Evolutionary conservation across 2,329 filamentous ascomycete species (phyloP).

Genomic region (Aspergillus proliferans): DNA sequence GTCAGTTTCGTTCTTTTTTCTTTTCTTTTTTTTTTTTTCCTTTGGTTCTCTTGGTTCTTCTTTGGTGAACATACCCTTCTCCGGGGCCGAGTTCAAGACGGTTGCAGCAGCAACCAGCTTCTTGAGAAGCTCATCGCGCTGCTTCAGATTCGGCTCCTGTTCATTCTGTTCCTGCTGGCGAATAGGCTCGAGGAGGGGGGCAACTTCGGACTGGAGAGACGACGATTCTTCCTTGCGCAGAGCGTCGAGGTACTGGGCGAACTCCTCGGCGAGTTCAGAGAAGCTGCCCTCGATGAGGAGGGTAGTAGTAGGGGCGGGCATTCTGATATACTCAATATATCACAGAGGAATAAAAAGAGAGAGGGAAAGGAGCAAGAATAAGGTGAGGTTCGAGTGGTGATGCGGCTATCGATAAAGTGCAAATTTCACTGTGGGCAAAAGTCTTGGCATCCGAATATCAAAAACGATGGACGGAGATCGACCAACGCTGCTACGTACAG

Average conservation of each 20-base stretch:
- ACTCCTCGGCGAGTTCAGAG: conserved; percentile 86
- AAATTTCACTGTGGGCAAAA: conserved; percentile 39
- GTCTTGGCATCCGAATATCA: conserved; percentile 28
- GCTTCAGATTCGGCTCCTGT: conserved; percentile 49
- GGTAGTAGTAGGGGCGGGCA: conserved; percentile 57
- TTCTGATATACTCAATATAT: conserved; percentile 23
- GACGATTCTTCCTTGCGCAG: conserved; percentile 62
- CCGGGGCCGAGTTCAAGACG: conserved; percentile 74
- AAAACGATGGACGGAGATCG: neutral
- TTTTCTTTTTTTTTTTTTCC: conserved; percentile 2
- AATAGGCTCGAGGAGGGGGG: conserved; percentile 58
- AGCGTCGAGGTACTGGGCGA: conserved; percentile 87
- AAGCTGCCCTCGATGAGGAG: conserved; percentile 83
- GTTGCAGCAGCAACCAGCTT: conserved; percentile 77
- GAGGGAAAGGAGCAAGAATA: conserved; percentile 4
- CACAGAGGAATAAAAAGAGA: neutral
- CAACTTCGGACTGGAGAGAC: conserved; percentile 56
- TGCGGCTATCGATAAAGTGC: conserved; percentile 28
- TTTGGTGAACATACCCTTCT: conserved; percentile 58
- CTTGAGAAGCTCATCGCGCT: conserved; percentile 79
- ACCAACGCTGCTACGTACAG: too few species aligned
- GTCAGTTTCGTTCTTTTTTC: conserved; percentile 10
- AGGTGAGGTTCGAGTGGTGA: conserved; percentile 1
- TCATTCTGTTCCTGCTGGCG: conserved; percentile 50
- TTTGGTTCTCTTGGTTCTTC: conserved; percentile 6